Conservation (phyloP, 2,329 filamentous ascomycete species). For the Cladosporium austrohemisphaericum region DNA sequence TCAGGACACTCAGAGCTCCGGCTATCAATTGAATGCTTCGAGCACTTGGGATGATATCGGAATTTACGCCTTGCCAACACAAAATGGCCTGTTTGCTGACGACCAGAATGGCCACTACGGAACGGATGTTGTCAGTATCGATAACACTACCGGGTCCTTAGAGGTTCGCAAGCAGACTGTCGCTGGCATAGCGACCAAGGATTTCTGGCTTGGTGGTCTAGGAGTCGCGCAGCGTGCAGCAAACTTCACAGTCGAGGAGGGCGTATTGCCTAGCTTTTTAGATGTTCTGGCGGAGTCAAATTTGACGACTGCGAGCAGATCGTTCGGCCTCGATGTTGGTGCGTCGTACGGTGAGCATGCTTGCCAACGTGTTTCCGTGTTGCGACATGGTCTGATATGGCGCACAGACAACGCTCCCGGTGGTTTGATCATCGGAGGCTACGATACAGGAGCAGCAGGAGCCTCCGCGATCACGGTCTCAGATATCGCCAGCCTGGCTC, state of each 20-base stretch:
- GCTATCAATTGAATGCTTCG: slow-evolving; percentile 29
- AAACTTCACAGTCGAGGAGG: slow-evolving; percentile 37
- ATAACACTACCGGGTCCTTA: not conserved
- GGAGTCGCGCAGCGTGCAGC: slow-evolving; percentile 33
- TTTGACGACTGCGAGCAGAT: slow-evolving; percentile 35
- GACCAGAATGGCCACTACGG: slow-evolving; percentile 41
- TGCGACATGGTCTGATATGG: not conserved
- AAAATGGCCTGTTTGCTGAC: slow-evolving; percentile 46
- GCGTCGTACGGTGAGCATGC: slow-evolving; percentile 26
- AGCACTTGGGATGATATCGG: slow-evolving; percentile 32
- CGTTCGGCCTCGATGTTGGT: slow-evolving; percentile 39
- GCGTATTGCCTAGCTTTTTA: slow-evolving; percentile 30
- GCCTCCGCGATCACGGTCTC: not conserved
- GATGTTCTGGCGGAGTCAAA: slow-evolving; percentile 14
- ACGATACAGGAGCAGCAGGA: slow-evolving; percentile 23
- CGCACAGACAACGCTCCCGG: not conserved
- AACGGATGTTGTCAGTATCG: slow-evolving; percentile 32
- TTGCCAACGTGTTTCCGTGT: not conserved
- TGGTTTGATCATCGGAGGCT: slow-evolving; percentile 35
- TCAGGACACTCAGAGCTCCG: slow-evolving; percentile 41
- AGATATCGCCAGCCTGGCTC: slow-evolving; percentile 4
- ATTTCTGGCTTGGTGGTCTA: slow-evolving; percentile 37
- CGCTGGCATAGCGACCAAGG: slow-evolving; percentile 32
- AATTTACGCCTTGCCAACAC: slow-evolving; percentile 29
- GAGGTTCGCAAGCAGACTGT: slow-evolving; percentile 34